phyloP scores from a whole-genome alignment of 805 yeast species.

The Yarrowia yakushimensis region DNA sequence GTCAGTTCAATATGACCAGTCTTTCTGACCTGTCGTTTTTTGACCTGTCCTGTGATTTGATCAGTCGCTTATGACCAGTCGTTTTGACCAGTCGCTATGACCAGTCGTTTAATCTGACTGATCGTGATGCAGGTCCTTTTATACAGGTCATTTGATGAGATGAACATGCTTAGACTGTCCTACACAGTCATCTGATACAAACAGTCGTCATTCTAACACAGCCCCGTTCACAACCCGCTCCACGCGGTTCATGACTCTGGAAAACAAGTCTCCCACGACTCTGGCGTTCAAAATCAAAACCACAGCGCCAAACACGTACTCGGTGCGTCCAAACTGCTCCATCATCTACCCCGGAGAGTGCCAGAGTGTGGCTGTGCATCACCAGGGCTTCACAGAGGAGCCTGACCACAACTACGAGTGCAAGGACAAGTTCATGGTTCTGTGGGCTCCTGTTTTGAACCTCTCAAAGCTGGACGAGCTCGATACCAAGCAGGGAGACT shows the following conservation, averaged over 20 bases:
- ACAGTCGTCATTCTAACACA: slow-evolving; percentile 1
- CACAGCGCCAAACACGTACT: slow-evolving; percentile 91
- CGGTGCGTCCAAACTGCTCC: slow-evolving; percentile 95
- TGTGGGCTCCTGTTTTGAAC: slow-evolving; percentile 34
- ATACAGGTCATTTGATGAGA: too few relatives aligned
- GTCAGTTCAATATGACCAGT: too few relatives aligned
- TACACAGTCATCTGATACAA: too few relatives aligned
- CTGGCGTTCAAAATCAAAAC: slow-evolving; percentile 95
- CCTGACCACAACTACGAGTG: slow-evolving; percentile 72
- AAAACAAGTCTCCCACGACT: slow-evolving; percentile 33
- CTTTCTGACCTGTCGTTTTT: too few relatives aligned
- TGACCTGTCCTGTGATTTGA: too few relatives aligned
- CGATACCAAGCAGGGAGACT: not conserved
- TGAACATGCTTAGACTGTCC: too few relatives aligned
- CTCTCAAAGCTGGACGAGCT: slow-evolving; percentile 2
- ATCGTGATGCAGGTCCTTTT: too few relatives aligned
- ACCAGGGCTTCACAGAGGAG: slow-evolving; percentile 76
- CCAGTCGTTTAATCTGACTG: too few relatives aligned
- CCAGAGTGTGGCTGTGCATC: slow-evolving; percentile 69
- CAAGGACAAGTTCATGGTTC: slow-evolving; percentile 88
- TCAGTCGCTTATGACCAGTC: too few relatives aligned
- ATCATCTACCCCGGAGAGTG: slow-evolving; percentile 70
- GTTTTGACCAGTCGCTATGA: too few relatives aligned
- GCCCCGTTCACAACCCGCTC: slow-evolving; percentile 23
- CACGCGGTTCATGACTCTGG: slow-evolving; percentile 24